These are phyloP conservation scores for Trifolium subterraneum DNA, from an alignment of 306 rosid species.

Conservation along the genomic window DNA sequence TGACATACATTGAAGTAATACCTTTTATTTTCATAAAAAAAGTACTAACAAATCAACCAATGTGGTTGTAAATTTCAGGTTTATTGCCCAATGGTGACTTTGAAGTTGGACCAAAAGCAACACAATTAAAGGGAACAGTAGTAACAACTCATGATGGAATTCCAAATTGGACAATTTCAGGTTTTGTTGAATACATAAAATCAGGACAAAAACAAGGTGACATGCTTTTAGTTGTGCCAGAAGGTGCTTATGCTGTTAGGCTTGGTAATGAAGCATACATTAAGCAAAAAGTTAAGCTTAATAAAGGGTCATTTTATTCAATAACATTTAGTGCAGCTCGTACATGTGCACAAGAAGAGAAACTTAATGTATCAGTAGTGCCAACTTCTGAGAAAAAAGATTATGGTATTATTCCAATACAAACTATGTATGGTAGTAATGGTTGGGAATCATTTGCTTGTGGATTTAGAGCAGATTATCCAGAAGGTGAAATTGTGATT, in stretches of 20 bases:
- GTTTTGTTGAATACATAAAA: slow-evolving; percentile 74
- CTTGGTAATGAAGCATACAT: slow-evolving; percentile 82
- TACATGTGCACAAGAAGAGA: slow-evolving; percentile 84
- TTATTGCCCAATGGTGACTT: slow-evolving; percentile 74
- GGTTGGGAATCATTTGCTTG: slow-evolving; percentile 83
- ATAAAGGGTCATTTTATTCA: slow-evolving; percentile 60
- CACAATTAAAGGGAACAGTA: slow-evolving; percentile 62
- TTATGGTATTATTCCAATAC: slow-evolving; percentile 72
- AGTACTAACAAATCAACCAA: background rate
- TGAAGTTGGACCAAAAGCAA: slow-evolving; percentile 62
- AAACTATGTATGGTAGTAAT: slow-evolving; percentile 75
- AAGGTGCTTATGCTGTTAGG: slow-evolving; percentile 68
- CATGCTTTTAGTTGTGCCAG: slow-evolving; percentile 74
- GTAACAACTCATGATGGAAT: slow-evolving; percentile 47
- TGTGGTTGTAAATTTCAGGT: slow-evolving; percentile 47
- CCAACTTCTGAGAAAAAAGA: slow-evolving; percentile 59
- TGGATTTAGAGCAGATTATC: slow-evolving; percentile 60
- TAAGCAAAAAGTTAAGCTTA: slow-evolving; percentile 59
- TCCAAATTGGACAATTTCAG: slow-evolving; percentile 72
- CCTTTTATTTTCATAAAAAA: too few species aligned
- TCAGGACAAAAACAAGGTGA: slow-evolving; percentile 86
- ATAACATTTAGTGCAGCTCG: slow-evolving; percentile 73
- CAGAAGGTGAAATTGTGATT: slow-evolving; percentile 51
- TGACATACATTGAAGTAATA: too few species aligned
- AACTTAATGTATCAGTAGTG: slow-evolving; percentile 58